These are phyloP conservation scores for Tetrapisispora iriomotensis DNA, from an alignment of 805 yeast genomes.

Conservation along the genomic window DNA sequence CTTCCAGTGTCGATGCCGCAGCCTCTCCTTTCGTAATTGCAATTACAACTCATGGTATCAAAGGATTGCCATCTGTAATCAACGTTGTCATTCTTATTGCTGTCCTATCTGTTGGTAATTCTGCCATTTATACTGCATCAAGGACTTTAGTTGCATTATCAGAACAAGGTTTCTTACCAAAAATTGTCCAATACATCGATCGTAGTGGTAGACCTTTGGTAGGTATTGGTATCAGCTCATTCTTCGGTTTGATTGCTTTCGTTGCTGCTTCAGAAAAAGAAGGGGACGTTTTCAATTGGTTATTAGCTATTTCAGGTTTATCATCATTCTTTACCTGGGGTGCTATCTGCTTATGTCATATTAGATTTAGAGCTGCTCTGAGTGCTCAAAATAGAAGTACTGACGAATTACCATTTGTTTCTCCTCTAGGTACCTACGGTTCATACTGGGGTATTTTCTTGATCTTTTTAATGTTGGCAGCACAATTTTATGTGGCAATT, in stretches of 20 bases:
- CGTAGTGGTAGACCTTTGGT: conserved; percentile 58
- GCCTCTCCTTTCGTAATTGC: conserved; percentile 79
- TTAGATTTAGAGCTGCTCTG: conserved; percentile 58
- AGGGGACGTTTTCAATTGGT: conserved; percentile 53
- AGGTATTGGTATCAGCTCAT: conserved; percentile 41
- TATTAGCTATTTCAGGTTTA: conserved; percentile 53
- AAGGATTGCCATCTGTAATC: conserved; percentile 53
- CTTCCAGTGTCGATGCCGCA: conserved; percentile 45
- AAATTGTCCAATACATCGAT: conserved; percentile 49
- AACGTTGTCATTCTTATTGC: conserved; percentile 62
- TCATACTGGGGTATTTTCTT: conserved; percentile 52
- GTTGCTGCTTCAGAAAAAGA: conserved; percentile 44
- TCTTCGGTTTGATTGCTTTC: conserved; percentile 50
- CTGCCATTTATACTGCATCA: conserved; percentile 61
- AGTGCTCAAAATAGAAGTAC: conserved; percentile 55
- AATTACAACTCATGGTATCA: conserved; percentile 50
- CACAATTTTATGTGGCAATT: conserved; percentile 77
- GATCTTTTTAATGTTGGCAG: conserved; percentile 51
- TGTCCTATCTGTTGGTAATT: conserved; percentile 61
- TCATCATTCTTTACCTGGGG: conserved; percentile 58
- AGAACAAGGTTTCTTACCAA: conserved; percentile 55
- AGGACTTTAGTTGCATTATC: conserved; percentile 57
- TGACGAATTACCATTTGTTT: conserved; percentile 55
- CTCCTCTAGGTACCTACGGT: conserved; percentile 62
- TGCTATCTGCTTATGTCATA: conserved; percentile 47